A percentile compares a stretch with the other conserved stretches of the same genome.
Evolutionary conservation across 116 monocot genomes (phyloP).

Genomic region (Cymodocea nodosa): DNA sequence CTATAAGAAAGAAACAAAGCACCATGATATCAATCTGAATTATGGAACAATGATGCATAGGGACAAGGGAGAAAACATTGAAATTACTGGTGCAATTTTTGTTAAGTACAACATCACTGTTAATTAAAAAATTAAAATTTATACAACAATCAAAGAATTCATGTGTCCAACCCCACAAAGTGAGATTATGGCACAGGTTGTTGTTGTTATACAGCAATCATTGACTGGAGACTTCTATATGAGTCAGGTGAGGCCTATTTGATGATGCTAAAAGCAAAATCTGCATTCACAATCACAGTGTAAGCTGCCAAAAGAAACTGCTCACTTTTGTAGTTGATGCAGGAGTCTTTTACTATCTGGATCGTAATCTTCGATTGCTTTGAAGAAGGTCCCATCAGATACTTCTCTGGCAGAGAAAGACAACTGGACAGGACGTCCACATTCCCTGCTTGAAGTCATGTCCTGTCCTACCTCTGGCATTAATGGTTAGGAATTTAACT

Average conservation of each 20-base stretch:
- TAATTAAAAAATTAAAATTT: no score
- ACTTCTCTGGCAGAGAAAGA: conserved; percentile 83
- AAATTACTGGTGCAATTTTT: background rate
- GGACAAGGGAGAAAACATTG: background rate
- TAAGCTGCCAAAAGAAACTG: background rate
- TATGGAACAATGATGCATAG: background rate
- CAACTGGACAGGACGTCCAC: conserved; percentile 56
- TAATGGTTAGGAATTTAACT: conserved; percentile 58
- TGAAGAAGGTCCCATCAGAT: conserved; percentile 90
- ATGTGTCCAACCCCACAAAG: no score
- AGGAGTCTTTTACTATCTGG: conserved; percentile 57
- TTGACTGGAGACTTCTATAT: background rate
- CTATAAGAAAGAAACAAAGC: background rate
- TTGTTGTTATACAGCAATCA: no score
- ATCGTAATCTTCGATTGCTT: conserved; percentile 87
- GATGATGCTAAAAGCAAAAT: background rate
- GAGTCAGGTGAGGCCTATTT: background rate
- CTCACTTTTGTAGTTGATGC: conserved; percentile 76
- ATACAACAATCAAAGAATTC: no score
- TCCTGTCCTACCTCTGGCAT: conserved; percentile 37
- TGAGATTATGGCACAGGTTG: no score
- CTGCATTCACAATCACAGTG: background rate
- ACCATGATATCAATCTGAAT: background rate
- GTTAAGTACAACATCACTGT: no score
- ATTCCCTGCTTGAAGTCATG: conserved; percentile 43